A percentile compares a stretch with the other conserved stretches of the same genome.
phyloP scores from a whole-genome alignment of 371 early-diverging fungal species.

The Chytridium lagenaria region DNA sequence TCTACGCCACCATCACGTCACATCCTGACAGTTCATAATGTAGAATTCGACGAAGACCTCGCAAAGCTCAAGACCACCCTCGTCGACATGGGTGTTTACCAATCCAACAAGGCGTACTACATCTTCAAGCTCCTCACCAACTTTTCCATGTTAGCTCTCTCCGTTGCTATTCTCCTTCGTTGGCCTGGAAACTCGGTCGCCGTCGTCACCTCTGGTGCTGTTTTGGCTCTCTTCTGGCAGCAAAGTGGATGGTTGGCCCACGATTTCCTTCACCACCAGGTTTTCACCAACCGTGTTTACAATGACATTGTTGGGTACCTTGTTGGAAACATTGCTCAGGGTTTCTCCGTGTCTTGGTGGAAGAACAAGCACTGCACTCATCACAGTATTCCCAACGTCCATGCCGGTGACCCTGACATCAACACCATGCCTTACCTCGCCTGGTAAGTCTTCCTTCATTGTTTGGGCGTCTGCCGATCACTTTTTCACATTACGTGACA shows the following conservation, averaged over 20 bases:
- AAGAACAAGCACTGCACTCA: slow-evolving; percentile 92
- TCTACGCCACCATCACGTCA: no score
- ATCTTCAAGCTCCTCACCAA: slow-evolving; percentile 67
- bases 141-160: slow-evolving; percentile 58
- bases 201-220: slow-evolving; percentile 63
- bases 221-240: slow-evolving; percentile 83
- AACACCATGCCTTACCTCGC: slow-evolving; percentile 81
- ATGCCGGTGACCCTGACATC: slow-evolving; percentile 86
- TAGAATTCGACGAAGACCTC: slow-evolving; percentile 64
- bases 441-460: not conserved
- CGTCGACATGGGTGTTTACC: slow-evolving; percentile 67
- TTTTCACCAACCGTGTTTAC: slow-evolving; percentile 70
- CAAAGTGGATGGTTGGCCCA: slow-evolving; percentile 91
- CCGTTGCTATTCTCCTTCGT: slow-evolving; percentile 62
- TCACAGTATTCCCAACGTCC: slow-evolving; percentile 84
- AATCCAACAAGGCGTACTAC: slow-evolving; percentile 74
- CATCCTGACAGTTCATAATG: no score
- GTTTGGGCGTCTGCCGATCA: not conserved
- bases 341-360: slow-evolving; percentile 66
- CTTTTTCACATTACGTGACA: no score
- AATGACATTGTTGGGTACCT: slow-evolving; percentile 74
- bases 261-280: slow-evolving; percentile 86
- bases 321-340: slow-evolving; percentile 81
- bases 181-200: slow-evolving; percentile 39
- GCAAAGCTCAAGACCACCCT: slow-evolving; percentile 68